Base-by-base conservation (phyloP, 2,329 filamentous ascomycete genomes). In the Sporothrix variecibatus region DNA sequence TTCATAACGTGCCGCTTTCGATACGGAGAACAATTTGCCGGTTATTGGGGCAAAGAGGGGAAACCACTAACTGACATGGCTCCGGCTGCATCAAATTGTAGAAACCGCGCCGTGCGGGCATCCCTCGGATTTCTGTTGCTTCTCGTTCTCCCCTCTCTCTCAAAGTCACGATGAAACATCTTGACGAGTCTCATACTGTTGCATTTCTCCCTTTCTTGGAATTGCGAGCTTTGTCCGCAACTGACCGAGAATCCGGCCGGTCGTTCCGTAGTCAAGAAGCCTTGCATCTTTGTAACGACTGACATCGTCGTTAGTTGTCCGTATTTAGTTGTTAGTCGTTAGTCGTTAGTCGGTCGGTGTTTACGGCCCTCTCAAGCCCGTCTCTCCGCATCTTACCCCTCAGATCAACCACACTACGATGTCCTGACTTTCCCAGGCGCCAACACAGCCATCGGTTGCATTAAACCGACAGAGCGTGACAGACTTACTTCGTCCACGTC, bases 11-110 rank as follows among this genome's bases (percentile, higher is more conserved):
- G 62, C n/a, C 62, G 38, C 62, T 28, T n/a, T 3, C 23, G 8
- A 40, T 34, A 20, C 56, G n/a, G 51, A 56, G 51, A 7, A 40
- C 12, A 67, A 67, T 67, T 67, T 67, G 62, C 62, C 62, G 62
- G 62, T 12, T 28, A 46, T 67, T 67, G n/a, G 38, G 62, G 62
- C 62, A 67, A 67, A 46, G 62, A 67, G 62, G 62, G 62, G 62
- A 28, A 67, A 23, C 15, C 15, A 17, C 15, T 20, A 20, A 11
- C 28, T 60, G 17, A 5, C 8, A 64, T 62, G 58, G 17, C 31
- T 38, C 58, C 60, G 60, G 58, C 8, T 64, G 60, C 17, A 64
- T 64, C 8, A 20, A n/a, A 20, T 40, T 31, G 4, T 58, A n/a
- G 3, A 2, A 15, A 15, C 53, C 26, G 23, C 49, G 20, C 56